These are phyloP conservation scores for Boletus coccyginus DNA, from an alignment of 768 basidiomycete species.

Conservation along the genomic window DNA sequence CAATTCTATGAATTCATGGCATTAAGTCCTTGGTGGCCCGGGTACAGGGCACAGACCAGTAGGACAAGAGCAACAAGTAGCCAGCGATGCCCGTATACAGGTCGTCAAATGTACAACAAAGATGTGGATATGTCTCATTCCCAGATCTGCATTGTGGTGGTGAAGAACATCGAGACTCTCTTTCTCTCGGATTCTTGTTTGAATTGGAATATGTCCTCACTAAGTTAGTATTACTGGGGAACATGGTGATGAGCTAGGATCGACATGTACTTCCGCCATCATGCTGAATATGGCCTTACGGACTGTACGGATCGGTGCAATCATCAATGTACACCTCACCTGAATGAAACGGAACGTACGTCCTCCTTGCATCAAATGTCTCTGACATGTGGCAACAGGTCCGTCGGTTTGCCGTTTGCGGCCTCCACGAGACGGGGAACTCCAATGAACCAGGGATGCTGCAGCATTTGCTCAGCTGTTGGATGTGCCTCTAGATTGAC, in stretches of 20 bases:
- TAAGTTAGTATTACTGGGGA: slow-evolving; percentile 47
- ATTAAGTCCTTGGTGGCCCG: no score
- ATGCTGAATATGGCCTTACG: slow-evolving; percentile 84
- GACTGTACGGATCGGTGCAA: slow-evolving; percentile 47
- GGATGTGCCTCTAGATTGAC: slow-evolving; percentile 79
- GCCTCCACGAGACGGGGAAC: slow-evolving; percentile 67
- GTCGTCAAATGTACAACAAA: slow-evolving; percentile 5
- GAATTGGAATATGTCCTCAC: slow-evolving; percentile 59
- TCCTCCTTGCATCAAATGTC: slow-evolving; percentile 83
- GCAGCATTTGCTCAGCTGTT: slow-evolving; percentile 69
- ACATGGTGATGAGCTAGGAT: slow-evolving; percentile 42
- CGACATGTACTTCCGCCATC: slow-evolving; percentile 78
- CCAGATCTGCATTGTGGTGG: slow-evolving; percentile 38
- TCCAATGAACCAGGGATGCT: slow-evolving; percentile 68
- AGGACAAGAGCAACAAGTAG: no score
- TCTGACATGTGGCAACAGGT: slow-evolving; percentile 88
- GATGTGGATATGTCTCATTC: neutral
- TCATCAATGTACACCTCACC: slow-evolving; percentile 1
- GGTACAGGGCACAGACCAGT: no score
- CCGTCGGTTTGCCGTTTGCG: slow-evolving; percentile 55
- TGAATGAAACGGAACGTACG: slow-evolving; percentile 47
- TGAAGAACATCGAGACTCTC: slow-evolving; percentile 43
- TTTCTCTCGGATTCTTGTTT: slow-evolving; percentile 78
- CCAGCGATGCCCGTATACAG: slow-evolving; percentile 4
- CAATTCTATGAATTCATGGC: slow-evolving; percentile 7